These are phyloP conservation scores for Gryganskiella cystojenkinii DNA, from an alignment of 192 early-diverging fungal species.

Conservation along the genomic window DNA sequence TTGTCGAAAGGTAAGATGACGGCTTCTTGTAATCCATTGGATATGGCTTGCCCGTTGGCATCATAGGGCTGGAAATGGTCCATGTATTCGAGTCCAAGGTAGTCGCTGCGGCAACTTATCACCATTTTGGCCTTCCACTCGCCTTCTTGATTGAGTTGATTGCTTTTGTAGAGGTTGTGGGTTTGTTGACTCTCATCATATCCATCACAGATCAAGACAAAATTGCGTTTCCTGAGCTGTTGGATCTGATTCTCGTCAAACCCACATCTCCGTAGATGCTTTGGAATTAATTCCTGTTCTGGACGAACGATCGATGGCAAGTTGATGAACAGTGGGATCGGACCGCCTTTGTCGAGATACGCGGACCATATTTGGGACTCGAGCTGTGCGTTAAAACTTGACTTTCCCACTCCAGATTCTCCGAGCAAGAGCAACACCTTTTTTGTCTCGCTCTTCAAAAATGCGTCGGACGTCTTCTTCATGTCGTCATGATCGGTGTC, in stretches of 20 bases:
- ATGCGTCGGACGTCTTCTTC: neutral
- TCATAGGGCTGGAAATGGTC: neutral
- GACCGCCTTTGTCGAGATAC: neutral
- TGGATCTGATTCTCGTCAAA: neutral
- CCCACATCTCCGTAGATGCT: neutral
- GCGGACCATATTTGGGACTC: neutral
- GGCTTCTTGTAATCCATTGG: neutral
- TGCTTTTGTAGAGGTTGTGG: neutral
- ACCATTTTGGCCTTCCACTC: neutral
- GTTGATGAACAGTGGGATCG: slow-evolving; percentile 6
- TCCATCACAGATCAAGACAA: slow-evolving; percentile 17
- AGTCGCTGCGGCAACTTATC: neutral
- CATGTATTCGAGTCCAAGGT: neutral
- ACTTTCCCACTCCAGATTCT: slow-evolving; percentile 8
- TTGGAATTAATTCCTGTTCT: neutral
- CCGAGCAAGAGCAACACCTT: slow-evolving; percentile 9
- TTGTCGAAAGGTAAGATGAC: neutral
- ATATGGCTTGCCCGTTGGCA: neutral
- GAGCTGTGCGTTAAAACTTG: neutral
- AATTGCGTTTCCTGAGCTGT: too few species aligned
- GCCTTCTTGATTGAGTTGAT: too few species aligned
- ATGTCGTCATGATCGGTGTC: neutral
- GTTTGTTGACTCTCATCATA: slow-evolving; percentile 12
- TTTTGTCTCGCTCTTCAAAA: neutral
- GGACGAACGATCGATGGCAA: slow-evolving; percentile 5